Conservation (phyloP, 305 asterid species). For the Coffea humblotiana region DNA sequence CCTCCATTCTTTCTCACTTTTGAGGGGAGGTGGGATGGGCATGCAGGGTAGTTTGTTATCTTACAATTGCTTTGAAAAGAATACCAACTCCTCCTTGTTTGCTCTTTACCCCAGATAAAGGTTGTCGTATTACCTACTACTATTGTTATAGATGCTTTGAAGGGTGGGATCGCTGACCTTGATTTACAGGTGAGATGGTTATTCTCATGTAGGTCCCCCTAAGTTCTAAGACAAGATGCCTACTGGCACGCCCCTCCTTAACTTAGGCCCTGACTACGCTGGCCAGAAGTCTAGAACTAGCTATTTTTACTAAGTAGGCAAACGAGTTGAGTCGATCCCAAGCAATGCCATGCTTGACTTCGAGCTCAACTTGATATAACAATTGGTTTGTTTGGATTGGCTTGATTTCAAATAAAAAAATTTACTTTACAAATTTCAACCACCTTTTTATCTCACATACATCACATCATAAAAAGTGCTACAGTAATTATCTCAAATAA, state of each 20-base stretch:
- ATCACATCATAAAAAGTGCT: too few species aligned
- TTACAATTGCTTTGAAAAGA: neutral
- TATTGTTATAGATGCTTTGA: neutral
- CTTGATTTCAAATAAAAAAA: too few species aligned
- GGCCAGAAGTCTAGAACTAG: too few species aligned
- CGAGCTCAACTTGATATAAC: too few species aligned
- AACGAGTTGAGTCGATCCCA: too few species aligned
- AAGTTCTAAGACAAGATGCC: neutral
- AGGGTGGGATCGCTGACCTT: too few species aligned
- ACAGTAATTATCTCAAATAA: too few species aligned
- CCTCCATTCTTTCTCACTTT: neutral
- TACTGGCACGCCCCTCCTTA: neutral
- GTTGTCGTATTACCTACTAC: neutral
- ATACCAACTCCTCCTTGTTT: neutral
- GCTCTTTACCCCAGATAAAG: neutral
- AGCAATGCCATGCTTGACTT: too few species aligned
- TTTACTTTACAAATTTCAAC: too few species aligned
- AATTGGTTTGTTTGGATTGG: too few species aligned
- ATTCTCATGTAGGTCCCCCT: neutral
- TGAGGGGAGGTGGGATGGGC: neutral
- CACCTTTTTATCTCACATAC: too few species aligned
- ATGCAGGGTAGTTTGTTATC: neutral
- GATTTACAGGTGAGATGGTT: neutral
- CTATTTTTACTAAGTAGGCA: too few species aligned
- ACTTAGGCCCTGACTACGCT: neutral